These are phyloP conservation scores for Geotrichum cucujoidarum DNA, from an alignment of 1,139 yeast genomes.

Conservation along the genomic window DNA sequence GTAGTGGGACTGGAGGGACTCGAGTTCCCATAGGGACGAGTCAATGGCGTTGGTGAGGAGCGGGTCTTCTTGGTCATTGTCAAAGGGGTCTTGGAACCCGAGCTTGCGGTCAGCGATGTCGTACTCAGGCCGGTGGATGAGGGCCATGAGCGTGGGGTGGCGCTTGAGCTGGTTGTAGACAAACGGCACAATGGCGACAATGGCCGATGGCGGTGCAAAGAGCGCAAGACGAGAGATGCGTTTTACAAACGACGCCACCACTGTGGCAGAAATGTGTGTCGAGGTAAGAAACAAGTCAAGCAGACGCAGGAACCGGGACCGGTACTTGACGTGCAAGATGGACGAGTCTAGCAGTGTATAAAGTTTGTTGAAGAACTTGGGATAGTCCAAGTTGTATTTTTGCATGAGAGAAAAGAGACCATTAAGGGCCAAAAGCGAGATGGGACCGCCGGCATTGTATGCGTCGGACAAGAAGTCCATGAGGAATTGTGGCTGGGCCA, in stretches of 20 bases:
- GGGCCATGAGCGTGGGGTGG: conserved; percentile 89
- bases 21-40: conserved; percentile 90
- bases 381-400: conserved; percentile 80
- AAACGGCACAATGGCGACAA: conserved; percentile 84
- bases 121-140: conserved; percentile 57
- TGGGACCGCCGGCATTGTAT: conserved; percentile 61
- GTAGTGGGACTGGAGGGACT: conserved; percentile 76
- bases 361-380: conserved; percentile 78
- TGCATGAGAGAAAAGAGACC: conserved; percentile 85
- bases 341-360: conserved; percentile 72
- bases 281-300: conserved; percentile 82
- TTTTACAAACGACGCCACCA: conserved; percentile 88
- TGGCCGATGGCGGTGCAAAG: conserved; percentile 85
- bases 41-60: conserved; percentile 70
- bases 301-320: conserved; percentile 83
- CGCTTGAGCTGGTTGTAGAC: conserved; percentile 80
- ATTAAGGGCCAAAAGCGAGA: conserved; percentile 78
- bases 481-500: conserved; percentile 71
- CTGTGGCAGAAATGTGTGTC: conserved; percentile 76
- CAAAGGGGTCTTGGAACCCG: conserved; percentile 59
- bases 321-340: conserved; percentile 68
- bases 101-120: conserved; percentile 24
- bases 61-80: conserved; percentile 64
- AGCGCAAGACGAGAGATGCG: conserved; percentile 68
- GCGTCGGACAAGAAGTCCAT: conserved; percentile 94